phyloP scores from a whole-genome alignment of 139 green algal genomes.

The Closterium sp. region DNA sequence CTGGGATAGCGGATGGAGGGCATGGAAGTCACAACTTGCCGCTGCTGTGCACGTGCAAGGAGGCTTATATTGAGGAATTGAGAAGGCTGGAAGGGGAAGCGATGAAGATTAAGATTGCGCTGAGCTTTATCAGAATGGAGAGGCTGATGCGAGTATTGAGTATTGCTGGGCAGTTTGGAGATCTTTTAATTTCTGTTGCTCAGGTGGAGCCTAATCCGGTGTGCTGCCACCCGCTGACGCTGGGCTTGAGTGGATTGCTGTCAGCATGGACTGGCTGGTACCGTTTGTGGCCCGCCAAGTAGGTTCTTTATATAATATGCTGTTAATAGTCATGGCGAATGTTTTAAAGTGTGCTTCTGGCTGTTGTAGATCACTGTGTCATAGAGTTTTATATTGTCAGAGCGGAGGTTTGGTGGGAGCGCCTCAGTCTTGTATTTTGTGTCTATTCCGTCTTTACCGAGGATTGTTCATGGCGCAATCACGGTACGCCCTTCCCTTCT shows the following conservation, averaged over 20 bases:
- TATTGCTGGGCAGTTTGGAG: conserved; percentile 6
- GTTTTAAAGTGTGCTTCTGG: no score
- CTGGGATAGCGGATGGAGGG: not conserved
- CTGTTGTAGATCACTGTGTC: no score
- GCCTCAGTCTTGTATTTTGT: no score
- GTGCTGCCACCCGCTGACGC: conserved; percentile 18
- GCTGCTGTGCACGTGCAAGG: not conserved
- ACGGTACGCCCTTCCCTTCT: no score
- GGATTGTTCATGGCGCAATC: no score
- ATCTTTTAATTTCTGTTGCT: conserved; percentile 12
- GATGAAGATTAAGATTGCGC: not conserved
- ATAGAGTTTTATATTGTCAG: no score
- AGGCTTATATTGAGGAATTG: not conserved
- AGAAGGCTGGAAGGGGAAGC: not conserved
- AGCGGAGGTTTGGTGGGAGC: no score
- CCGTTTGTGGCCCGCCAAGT: conserved; percentile 5
- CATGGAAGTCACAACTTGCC: not conserved
- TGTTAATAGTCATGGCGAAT: no score
- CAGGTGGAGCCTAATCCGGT: conserved; percentile 27
- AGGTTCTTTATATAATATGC: not conserved
- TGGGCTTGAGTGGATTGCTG: conserved; percentile 17
- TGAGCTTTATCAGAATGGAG: not conserved
- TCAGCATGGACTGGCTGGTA: conserved; percentile 34
- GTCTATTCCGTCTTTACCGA: no score
- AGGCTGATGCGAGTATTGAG: conserved; percentile 12